phyloP scores from a whole-genome alignment of 2,329 filamentous ascomycete species.

The Colletotrichum shisoi region DNA sequence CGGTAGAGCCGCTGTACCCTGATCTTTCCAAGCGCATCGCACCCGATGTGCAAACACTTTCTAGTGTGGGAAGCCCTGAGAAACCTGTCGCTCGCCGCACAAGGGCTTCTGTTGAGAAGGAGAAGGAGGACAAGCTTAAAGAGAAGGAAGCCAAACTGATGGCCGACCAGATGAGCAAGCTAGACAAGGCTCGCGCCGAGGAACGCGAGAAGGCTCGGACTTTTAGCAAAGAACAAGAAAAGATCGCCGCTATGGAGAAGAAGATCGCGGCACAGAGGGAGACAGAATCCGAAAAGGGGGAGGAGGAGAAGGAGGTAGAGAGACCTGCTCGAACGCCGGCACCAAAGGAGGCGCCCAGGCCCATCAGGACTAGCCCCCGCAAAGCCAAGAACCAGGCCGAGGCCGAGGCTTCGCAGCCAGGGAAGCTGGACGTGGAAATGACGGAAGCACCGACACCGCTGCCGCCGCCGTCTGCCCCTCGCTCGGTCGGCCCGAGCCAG shows the following conservation, averaged over 20 bases:
- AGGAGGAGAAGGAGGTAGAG: conserved; percentile 38
- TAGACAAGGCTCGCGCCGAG: conserved; percentile 73
- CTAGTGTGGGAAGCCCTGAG: conserved; percentile 53
- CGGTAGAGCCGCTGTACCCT: conserved; percentile 54
- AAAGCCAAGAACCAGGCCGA: conserved; percentile 54
- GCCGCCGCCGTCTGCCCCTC: conserved; percentile 68
- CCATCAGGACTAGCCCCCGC: conserved; percentile 61
- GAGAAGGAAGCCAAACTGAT: conserved; percentile 70
- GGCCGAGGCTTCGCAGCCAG: conserved; percentile 45
- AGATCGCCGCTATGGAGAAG: conserved; percentile 61
- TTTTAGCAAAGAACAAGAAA: conserved; percentile 66
- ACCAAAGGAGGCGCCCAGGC: conserved; percentile 54
- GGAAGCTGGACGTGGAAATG: conserved; percentile 63
- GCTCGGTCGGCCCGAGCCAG: conserved; percentile 59
- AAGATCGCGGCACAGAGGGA: conserved; percentile 60
- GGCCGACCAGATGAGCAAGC: conserved; percentile 67
- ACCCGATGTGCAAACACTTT: conserved; percentile 42
- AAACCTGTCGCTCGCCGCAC: conserved; percentile 59
- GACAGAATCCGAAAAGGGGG: conserved; percentile 34
- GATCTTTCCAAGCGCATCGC: conserved; percentile 54
- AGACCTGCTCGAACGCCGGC: conserved; percentile 44
- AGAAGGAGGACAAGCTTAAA: conserved; percentile 70
- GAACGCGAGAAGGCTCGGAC: conserved; percentile 72
- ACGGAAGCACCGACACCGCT: conserved; percentile 61
- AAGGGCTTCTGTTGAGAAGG: conserved; percentile 66